Percentiles rank a stretch among this genome's conserved stretches.
These are phyloP conservation scores for Cyberlindnera maclurae DNA, from an alignment of 805 yeast genomes.

Conservation along the genomic window DNA sequence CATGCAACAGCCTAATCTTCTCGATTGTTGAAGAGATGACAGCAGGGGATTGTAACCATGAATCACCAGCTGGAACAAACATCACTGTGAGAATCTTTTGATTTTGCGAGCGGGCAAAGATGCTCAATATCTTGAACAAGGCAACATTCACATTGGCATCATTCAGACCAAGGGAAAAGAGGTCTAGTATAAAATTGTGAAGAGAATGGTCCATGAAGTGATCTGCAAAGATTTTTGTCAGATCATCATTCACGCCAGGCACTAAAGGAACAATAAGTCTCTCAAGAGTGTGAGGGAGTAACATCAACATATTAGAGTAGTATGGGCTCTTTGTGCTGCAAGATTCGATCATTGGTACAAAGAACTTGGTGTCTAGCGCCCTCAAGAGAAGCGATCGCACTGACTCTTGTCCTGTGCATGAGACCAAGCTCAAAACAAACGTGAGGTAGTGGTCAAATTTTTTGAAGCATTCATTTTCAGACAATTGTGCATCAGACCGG, in stretches of 20 bases:
- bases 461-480: neutral
- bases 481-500: neutral
- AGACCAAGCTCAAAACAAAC: constrained; percentile 8
- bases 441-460: constrained; percentile 8
- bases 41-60: neutral
- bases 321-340: neutral
- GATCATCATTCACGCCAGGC: too few species aligned
- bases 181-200: neutral
- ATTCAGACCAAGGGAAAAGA: neutral
- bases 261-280: constrained; percentile 1
- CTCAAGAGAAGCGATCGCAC: constrained; percentile 9
- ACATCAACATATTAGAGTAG: constrained; percentile 4
- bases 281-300: constrained; percentile 9
- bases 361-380: constrained; percentile 7
- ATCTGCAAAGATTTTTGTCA: constrained; percentile 3
- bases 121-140: constrained; percentile 2
- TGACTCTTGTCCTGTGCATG: constrained; percentile 7
- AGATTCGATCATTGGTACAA: constrained; percentile 7
- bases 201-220: constrained; percentile 1
- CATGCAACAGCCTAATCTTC: too few species aligned
- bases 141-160: neutral
- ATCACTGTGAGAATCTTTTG: constrained; percentile 2
- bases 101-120: constrained; percentile 1
- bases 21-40: neutral
- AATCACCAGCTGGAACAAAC: constrained; percentile 1